Percentiles rank a stretch among this genome's conserved stretches.
phyloP scores from a whole-genome alignment of 768 basidiomycete genomes.

The Tylopilus felleus region DNA sequence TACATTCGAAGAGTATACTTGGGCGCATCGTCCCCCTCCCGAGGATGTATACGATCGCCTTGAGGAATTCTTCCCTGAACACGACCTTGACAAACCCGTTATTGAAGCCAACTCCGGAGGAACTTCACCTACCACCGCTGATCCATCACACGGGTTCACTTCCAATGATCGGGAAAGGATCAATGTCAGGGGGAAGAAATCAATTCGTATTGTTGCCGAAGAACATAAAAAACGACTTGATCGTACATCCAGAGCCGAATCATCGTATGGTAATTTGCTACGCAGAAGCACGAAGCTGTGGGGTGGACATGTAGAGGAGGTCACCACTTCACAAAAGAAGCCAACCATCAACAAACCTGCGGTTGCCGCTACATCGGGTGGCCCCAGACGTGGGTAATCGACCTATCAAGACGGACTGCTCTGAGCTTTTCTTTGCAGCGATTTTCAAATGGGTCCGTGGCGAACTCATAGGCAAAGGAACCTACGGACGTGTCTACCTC shows the following conservation, averaged over 20 bases:
- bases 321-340: conserved; percentile 70
- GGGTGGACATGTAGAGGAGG: conserved; percentile 92
- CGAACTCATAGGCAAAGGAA: conserved; percentile 95
- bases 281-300: conserved; percentile 92
- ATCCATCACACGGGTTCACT: conserved; percentile 42
- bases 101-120: conserved; percentile 83
- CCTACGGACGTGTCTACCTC: conserved; percentile 94
- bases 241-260: conserved; percentile 59
- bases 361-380: conserved; percentile 61
- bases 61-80: conserved; percentile 93
- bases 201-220: conserved; percentile 87
- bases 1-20: conserved; percentile 71
- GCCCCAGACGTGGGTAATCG: conserved; percentile 60
- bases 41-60: conserved; percentile 93
- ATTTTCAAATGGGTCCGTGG: conserved; percentile 99
- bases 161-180: conserved; percentile 35
- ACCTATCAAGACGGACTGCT: conserved; percentile 8
- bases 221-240: conserved; percentile 80
- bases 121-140: conserved; percentile 68
- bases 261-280: conserved; percentile 49
- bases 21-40: conserved; percentile 87
- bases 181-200: conserved; percentile 71
- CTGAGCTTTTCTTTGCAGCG: conserved; percentile 40
- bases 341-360: conserved; percentile 38
- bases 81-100: conserved; percentile 94